phyloP scores from a whole-genome alignment of 106 monocot genomes.

The Allium cepa region DNA sequence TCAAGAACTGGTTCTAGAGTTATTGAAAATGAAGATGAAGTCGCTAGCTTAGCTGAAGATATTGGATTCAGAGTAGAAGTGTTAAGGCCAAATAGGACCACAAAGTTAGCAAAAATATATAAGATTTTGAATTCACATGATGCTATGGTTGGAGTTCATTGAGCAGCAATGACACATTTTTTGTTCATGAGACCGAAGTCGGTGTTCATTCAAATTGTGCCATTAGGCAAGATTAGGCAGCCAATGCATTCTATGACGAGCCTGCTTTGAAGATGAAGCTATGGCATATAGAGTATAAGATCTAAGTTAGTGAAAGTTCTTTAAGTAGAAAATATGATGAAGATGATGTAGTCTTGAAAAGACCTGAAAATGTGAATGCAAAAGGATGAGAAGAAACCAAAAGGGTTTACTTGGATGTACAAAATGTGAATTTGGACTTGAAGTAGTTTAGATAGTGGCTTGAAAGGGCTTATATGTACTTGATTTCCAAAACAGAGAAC shows the following conservation, averaged over 20 bases:
- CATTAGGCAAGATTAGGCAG: constrained; percentile 57
- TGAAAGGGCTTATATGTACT: constrained; percentile 26
- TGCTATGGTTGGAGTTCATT: constrained; percentile 68
- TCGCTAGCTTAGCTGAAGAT: constrained; percentile 29
- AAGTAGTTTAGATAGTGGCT: constrained; percentile 34
- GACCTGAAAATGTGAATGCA: constrained; percentile 43
- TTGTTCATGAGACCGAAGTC: constrained; percentile 63
- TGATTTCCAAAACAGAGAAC: constrained; percentile 1
- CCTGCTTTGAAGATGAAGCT: constrained; percentile 53
- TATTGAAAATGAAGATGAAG: constrained; percentile 58
- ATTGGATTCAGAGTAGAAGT: constrained; percentile 41
- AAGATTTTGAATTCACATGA: constrained; percentile 44
- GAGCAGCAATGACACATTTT: constrained; percentile 75
- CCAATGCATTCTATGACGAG: constrained; percentile 44
- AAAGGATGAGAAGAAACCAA: constrained; percentile 66
- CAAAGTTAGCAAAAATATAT: constrained; percentile 57
- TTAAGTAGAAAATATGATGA: constrained; percentile 29
- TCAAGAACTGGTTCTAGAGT: constrained; percentile 49
- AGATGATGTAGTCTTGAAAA: constrained; percentile 47
- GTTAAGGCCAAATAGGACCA: constrained; percentile 32
- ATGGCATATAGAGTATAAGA: constrained; percentile 44
- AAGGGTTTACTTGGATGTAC: constrained; percentile 61
- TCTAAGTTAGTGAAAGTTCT: constrained; percentile 55
- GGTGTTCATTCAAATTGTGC: constrained; percentile 65
- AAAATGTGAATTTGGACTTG: constrained; percentile 68